Conservation (phyloP, 2,329 filamentous ascomycete genomes). For the Aspergillus fijiensis region DNA sequence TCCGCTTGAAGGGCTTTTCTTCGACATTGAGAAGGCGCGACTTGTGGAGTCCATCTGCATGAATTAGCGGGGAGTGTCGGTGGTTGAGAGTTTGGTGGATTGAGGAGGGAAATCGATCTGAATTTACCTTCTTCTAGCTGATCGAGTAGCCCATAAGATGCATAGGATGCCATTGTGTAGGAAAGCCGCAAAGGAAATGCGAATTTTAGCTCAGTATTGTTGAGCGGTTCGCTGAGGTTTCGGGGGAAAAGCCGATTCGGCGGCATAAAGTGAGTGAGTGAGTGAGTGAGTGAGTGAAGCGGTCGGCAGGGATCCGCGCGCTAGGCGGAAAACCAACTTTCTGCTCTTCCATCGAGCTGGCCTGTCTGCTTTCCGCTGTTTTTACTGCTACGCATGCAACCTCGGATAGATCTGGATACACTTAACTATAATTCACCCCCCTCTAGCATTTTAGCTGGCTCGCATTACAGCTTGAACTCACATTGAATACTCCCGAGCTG, state of each 20-base stretch:
- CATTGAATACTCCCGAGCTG: too few relatives aligned
- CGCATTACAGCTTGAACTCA: too few relatives aligned
- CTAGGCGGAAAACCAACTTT: slow-evolving; percentile 9
- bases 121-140: slow-evolving; percentile 59
- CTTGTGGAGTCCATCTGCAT: slow-evolving; percentile 76
- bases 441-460: too few relatives aligned
- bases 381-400: too few relatives aligned
- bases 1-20: slow-evolving; percentile 85
- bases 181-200: not conserved
- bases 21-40: slow-evolving; percentile 83
- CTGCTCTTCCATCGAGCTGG: too few relatives aligned
- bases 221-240: not conserved
- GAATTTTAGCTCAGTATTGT: not conserved
- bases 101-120: not conserved
- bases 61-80: slow-evolving; percentile 20
- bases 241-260: not conserved
- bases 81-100: slow-evolving; percentile 6
- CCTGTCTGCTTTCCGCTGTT: too few relatives aligned
- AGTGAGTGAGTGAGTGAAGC: slow-evolving; percentile 4
- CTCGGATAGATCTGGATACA: too few relatives aligned
- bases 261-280: not conserved
- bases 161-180: slow-evolving; percentile 56
- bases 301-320: slow-evolving; percentile 20
- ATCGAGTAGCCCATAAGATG: slow-evolving; percentile 66
- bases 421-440: too few relatives aligned